Base-by-base conservation (phyloP, 2,329 filamentous ascomycete species). In the Fusarium proliferatum region DNA sequence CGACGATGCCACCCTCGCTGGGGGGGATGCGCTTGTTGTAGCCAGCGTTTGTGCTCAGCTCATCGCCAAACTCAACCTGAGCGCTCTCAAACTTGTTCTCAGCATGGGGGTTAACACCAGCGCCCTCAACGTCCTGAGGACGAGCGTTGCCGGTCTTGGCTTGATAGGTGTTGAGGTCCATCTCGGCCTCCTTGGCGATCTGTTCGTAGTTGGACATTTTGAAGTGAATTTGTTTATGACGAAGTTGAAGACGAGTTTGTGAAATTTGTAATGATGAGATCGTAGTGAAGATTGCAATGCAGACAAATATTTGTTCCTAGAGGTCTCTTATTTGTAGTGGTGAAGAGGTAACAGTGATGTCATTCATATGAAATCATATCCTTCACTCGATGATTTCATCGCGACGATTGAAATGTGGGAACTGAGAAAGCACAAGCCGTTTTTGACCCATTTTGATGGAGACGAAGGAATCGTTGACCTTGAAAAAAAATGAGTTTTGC, bases 161-260 rank as follows among this genome's bases (percentile, higher is more conserved):
- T 72, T 85, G 81, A 75, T 86, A 85, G 17, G 80, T 84, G 81
- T 87, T 87, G 62, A 87, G 81, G 72, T 87, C 85, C 59, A 77
- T 78, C 81, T 88, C 85, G 49, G 86, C 85, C 74, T 85, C 77
- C 39, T 82, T 79, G 63, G 86, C 82, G 61, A 87, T 84, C 60
- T 84, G 76, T 68, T 83, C 81, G 63, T 85, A 82, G 66, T 84
- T 80, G 36, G 78, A 49, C 79, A 81, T 81, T 46, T 42, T 63
- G 61, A 21, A 12, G 9, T 39, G 55, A 26, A 60, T 26, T 36
- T 46, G 21, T 53, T 34, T 46, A 17, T 45, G 28, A 23, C 17
- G 17, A 11, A 30, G 28, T 15, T 10, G 23, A 11, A 41, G 17
- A 48, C 23, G 17, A 41, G 13, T 28, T 48, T 59, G 26, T 58